phyloP scores from a whole-genome alignment of 129 eudicot species.

The Scalesia atractyloides region DNA sequence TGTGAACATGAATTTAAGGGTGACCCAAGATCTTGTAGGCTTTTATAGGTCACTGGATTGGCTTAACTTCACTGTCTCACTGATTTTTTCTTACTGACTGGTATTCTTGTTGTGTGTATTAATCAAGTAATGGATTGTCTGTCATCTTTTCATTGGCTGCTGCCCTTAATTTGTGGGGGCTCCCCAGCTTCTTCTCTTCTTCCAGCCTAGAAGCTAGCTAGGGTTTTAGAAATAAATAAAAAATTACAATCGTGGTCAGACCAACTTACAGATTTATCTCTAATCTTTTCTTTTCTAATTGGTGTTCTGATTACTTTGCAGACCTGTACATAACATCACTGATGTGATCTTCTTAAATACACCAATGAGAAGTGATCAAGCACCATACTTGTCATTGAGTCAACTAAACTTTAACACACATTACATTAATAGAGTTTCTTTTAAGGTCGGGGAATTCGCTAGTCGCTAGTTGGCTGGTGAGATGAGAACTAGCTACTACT shows the following conservation, averaged over 20 bases:
- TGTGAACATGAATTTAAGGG: conserved; percentile 35
- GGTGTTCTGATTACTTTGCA: conserved; percentile 20
- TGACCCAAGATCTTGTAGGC: conserved; percentile 39
- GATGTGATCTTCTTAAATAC: conserved; percentile 13
- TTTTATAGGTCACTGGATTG: conserved; percentile 30
- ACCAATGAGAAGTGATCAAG: conserved; percentile 18
- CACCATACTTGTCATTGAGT: conserved; percentile 8
- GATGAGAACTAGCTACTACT: no score
- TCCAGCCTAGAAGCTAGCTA: conserved; percentile 10
- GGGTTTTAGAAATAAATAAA: conserved; percentile 19
- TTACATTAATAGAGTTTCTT: no score
- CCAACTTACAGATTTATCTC: not conserved
- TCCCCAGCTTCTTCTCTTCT: conserved; percentile 18
- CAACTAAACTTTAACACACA: not conserved
- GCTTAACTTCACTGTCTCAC: conserved; percentile 36
- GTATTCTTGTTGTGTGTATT: conserved; percentile 37
- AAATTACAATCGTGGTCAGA: conserved; percentile 14
- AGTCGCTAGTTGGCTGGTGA: no score
- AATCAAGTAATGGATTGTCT: conserved; percentile 33
- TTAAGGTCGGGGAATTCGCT: no score
- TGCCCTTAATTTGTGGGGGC: conserved; percentile 39
- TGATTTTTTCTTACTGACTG: conserved; percentile 31
- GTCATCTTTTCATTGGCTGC: conserved; percentile 39
- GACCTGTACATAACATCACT: conserved; percentile 27
- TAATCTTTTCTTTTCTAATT: conserved; percentile 1